Base-by-base conservation (phyloP, 2,329 filamentous ascomycete genomes). In the Leptographium lundbergii region DNA sequence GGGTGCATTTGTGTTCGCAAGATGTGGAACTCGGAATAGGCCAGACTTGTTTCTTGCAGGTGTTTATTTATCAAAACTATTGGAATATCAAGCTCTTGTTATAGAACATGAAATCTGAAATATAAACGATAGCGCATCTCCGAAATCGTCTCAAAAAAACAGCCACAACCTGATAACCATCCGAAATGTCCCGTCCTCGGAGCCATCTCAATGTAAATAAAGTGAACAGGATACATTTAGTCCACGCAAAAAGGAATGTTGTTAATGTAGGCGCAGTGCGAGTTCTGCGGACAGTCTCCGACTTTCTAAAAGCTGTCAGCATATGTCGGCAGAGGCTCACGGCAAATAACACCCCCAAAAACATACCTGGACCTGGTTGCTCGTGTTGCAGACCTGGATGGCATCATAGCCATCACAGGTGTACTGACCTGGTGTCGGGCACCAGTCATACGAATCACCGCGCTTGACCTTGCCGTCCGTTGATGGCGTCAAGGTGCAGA, bases 321-420 rank as follows among this genome's bases (percentile, higher is more conserved):
- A 47, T 39, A 17, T 39, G 19, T 47, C n/a, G 6, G 22, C 19
- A 47, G 9, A 22, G 9, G 19, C n/a, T 2, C n/a, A 10, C n/a
- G 14, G 36, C 6, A 14, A 17, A 14, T 39, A 5, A 22, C 19
- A n/a, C 7, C 9, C 4, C 4, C 3, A 22, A 3, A 24, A 4
- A 5, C n/a, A 10, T n/a, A 24, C 45, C 45, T 47, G 7, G 11
- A 24, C 4, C n/a, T 47, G 45, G 45, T 24, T 56, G 55, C 60
- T 58, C 17, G 59, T 59, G 57, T 67, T 61, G 64, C 66, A 67
- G 29, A 67, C 66, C 65, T 67, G 63, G 61, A 67, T 67, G n/a
- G 64, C 65, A 36, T 57, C 59, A 9, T 54, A 50, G 25, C 66
- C 66, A 32, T 62, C 61, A 61, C 65, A 66, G 24, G 59, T 55